Conservation (phyloP, 2,329 filamentous ascomycete species). For the Phyllosticta citriasiana region DNA sequence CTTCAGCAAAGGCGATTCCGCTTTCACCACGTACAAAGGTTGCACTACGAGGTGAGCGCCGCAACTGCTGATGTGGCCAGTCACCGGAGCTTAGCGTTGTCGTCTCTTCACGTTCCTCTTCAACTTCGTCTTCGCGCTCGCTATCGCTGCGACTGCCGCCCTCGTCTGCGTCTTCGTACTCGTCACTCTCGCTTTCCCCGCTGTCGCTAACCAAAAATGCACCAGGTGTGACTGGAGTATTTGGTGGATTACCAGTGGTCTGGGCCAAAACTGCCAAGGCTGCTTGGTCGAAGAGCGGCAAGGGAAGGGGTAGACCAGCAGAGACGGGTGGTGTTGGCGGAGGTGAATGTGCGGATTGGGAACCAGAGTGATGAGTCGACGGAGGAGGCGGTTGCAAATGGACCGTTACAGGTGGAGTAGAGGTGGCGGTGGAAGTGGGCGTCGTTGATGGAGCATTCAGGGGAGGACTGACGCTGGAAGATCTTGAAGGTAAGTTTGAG, state of each 20-base stretch:
- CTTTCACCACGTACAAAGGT: neutral
- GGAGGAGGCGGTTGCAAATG: neutral
- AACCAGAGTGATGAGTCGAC: neutral
- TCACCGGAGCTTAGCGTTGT: neutral
- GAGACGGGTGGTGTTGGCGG: neutral
- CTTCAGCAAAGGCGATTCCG: neutral
- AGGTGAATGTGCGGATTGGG: neutral
- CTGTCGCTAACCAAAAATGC: neutral
- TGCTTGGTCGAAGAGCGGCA: neutral
- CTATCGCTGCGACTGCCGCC: neutral
- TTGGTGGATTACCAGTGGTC: neutral
- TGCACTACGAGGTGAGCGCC: neutral
- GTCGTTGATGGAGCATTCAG: neutral
- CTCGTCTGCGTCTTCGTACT: neutral
- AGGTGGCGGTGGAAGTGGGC: neutral
- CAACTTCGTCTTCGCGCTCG: neutral
- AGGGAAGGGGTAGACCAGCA: neutral
- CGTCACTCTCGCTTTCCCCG: neutral
- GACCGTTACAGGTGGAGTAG: neutral
- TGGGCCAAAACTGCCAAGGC: neutral
- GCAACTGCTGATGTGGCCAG: neutral
- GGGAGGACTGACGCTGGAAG: neutral
- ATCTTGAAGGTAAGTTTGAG: neutral
- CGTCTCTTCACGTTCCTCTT: neutral
- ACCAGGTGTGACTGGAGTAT: neutral